Evolutionary conservation across 805 yeast genomes (phyloP), one percentile per base, ranked within the genome.

Genomic region (Candida andamanensis): DNA sequence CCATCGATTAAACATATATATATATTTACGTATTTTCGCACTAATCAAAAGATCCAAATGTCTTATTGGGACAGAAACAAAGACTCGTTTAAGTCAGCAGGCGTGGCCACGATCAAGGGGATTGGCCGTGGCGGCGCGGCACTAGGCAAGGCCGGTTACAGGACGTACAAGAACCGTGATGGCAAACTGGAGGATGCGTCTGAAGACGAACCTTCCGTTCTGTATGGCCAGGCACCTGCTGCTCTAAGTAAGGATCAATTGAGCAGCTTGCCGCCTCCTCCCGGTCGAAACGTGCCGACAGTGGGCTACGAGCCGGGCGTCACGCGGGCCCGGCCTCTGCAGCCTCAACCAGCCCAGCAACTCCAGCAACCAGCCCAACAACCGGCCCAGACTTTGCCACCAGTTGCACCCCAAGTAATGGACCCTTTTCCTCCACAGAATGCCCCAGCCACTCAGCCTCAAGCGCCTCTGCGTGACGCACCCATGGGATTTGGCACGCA

Each of bases 111-210:
- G 0, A 60, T 60, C 29, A 66, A 61, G 36, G 78, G 77, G 4
- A 65, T 73, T 15, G 79, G 76, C 5, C 58, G 48, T 28, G 80
- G 76, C 3, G 58, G 75, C 3, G 67, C 54, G 13, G 66, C 74
- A 0, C 58, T 72, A 1, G 58, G 69, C 3, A 69, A 70, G 39
- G 74, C 74, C n/a, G 78, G 77, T 0, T 58, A 63, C 40, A 52
- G 54, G 7, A 71, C 78, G 2, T 73, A 72, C 47, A 72, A 72
- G 39, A 67, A 67, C 30, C 56, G 57, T 41, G 54, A 53, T 8
- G 55, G 54, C 17, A 44, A 49, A 28, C 37, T 46, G 20, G 51
- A 55, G 42, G 56, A 57, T 21, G 44, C 22, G 15, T 48, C 39
- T 9, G 39, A 34, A 21, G 41, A 30, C 16, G 46, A 38, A 24